Evolutionary conservation across 2,329 filamentous ascomycete species (phyloP), one percentile per base, ranked within the genome.

Genomic region (Calycina herbarum): DNA sequence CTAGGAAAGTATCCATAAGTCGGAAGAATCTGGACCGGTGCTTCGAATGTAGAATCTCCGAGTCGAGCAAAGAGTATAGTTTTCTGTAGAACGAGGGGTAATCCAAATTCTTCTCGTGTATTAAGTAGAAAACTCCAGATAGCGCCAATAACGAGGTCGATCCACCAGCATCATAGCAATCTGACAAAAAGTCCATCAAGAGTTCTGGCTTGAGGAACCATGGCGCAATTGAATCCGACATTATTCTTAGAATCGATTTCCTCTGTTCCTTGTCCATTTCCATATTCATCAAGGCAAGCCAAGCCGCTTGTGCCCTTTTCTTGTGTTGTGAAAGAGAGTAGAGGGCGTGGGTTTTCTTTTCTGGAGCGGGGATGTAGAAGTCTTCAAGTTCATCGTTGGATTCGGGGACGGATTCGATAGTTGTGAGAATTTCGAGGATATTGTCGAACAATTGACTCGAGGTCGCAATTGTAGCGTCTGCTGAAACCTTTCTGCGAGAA

Each of bases 121-220:
- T 98, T 62, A 99, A 85, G 76, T 96, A 95, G 80, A 97, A 99
- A 57, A 99, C 89, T 61, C 95, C 95, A 0, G 92, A 96, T 1
- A 99, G 83, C 1, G 96, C 93, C 24, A 97, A 85, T 4, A 99
- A 83, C 4, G 95, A 94, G 59, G 89, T 93, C 15, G 93, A 90
- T 57, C 95, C 95, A 61, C 94, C 93, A 7, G 89, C 82, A 73
- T 97, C 85, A 80, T 96, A 98, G 35, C 89, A 96, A 79, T 95
- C 92, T n/a, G 93, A 97, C 64, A 99, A 81, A 78, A 98, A 99
- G 80, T 99, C 95, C 83, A 97, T 93, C 40, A 99, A 84, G 51
- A 96, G 83, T 75, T 98, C 94, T 1, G 93, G 90, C 68, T 93
- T 91, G 59, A 83, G 85, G 78, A 98, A 97, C 91, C 93, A 96